Conservation (phyloP, 2,329 filamentous ascomycete genomes). For the Colletotrichum musae region DNA sequence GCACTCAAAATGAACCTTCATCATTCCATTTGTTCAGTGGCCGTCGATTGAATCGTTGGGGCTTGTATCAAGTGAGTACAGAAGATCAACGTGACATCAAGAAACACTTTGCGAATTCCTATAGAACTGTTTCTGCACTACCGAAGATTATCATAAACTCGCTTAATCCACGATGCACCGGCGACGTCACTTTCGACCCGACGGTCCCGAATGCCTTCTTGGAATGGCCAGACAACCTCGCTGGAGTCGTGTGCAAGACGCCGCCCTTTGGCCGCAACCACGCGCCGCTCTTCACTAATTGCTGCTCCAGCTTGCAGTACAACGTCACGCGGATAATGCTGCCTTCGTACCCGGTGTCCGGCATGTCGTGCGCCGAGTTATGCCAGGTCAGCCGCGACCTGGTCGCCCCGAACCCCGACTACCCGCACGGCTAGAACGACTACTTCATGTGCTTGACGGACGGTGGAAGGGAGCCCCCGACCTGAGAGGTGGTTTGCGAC, state of each 20-base stretch:
- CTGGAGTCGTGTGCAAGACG: constrained; percentile 28
- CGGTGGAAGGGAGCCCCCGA: constrained; percentile 1
- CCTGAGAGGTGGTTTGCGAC: constrained; percentile 20
- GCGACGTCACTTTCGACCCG: constrained; percentile 12
- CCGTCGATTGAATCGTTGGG: too few species aligned
- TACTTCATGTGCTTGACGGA: constrained; percentile 34
- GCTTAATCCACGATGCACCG: background rate
- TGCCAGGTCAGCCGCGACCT: constrained; percentile 19
- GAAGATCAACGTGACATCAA: too few species aligned
- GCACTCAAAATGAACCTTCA: too few species aligned
- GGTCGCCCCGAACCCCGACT: background rate
- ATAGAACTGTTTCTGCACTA: too few species aligned
- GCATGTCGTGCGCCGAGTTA: constrained; percentile 25
- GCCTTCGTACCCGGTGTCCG: constrained; percentile 3
- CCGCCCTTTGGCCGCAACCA: constrained; percentile 8
- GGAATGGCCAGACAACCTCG: constrained; percentile 17
- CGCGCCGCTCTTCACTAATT: constrained; percentile 17
- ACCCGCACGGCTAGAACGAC: constrained; percentile 16
- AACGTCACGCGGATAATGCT: constrained; percentile 17
- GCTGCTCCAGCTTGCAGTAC: constrained; percentile 27
- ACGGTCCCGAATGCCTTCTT: background rate
- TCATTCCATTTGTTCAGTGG: too few species aligned
- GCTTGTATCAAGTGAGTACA: too few species aligned
- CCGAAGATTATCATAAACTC: too few species aligned
- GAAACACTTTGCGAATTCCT: too few species aligned